Base-by-base conservation (phyloP, 2,329 filamentous ascomycete species). In the Microcera coccophila region DNA sequence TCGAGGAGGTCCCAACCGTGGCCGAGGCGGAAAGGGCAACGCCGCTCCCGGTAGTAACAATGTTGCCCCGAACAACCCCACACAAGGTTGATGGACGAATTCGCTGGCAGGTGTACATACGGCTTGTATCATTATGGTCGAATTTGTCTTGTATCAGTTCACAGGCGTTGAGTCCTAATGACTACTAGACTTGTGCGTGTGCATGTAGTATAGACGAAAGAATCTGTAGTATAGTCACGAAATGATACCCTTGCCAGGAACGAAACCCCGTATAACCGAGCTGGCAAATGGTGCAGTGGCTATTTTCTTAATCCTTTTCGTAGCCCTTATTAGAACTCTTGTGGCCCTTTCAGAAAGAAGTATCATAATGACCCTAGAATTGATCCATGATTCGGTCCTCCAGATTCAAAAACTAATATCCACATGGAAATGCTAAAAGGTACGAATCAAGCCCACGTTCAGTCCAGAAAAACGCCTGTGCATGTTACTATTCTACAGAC, bases 1-100 rank as follows among this genome's bases (percentile, higher is more conserved):
- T 19, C 60, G 66, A 18, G 65, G 67, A 15, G 61, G 60, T 12
- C 46, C 49, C 29, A 55, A 61, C 14, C 60, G 67, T 28, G 62
- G 66, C 33, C 63, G 69, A 36, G 65, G 62, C 12, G 60, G 63
- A 14, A 56, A 48, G 22, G 52, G 52, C 33, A 32, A 39, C 20
- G 18, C 8, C 5, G 33, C 15, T 20, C 20, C 33, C 16, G 18
- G 33, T 20, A n/a, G n/a, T n/a, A n/a, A n/a, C n/a, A n/a, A n/a
- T n/a, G n/a, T n/a, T n/a, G n/a, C n/a, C n/a, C 14, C 24, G 18
- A 40, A 41, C 29, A 49, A 50, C 50, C 45, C 47, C 36, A 43
- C 54, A 26, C 20, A 41, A 15, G 44, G 45, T 38, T 28, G 24
- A 28, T 28, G 9, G 9, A 28, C 14, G 16, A n/a, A 19, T 35